Evolutionary conservation across 2,329 filamentous ascomycete species (phyloP).

Genomic region (Colletotrichum plurivorum): DNA sequence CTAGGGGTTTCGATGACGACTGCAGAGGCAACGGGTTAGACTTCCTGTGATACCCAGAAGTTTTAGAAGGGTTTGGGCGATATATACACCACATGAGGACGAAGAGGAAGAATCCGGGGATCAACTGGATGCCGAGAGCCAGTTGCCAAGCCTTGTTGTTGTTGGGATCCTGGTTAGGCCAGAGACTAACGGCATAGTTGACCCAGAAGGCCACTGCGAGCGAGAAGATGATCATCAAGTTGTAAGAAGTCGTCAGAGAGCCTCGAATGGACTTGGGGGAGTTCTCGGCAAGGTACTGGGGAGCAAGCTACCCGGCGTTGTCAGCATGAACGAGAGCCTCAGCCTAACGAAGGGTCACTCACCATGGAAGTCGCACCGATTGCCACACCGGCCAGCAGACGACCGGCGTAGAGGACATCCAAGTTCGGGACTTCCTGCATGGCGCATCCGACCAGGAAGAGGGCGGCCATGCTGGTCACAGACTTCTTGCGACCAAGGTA

Average conservation of each 20-base stretch:
- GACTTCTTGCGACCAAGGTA: slow-evolving; percentile 53
- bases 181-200: slow-evolving; percentile 47
- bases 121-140: slow-evolving; percentile 54
- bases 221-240: slow-evolving; percentile 54
- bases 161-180: slow-evolving; percentile 47
- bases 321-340: background rate
- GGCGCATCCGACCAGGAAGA: slow-evolving; percentile 51
- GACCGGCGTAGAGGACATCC: slow-evolving; percentile 52
- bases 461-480: slow-evolving; percentile 48
- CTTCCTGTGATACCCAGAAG: background rate
- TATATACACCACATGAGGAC: slow-evolving; percentile 49
- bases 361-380: slow-evolving; percentile 53
- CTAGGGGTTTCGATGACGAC: slow-evolving; percentile 42
- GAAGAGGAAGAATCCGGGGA: slow-evolving; percentile 53
- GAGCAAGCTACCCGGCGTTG: slow-evolving; percentile 46
- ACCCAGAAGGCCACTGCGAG: slow-evolving; percentile 52
- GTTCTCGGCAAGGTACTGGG: slow-evolving; percentile 57
- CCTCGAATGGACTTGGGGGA: slow-evolving; percentile 56
- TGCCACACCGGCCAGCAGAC: slow-evolving; percentile 52
- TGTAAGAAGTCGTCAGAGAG: slow-evolving; percentile 56
- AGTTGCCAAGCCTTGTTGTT: slow-evolving; percentile 52
- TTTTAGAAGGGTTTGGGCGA: accelerated
- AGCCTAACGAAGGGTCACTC: background rate
- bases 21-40: slow-evolving; percentile 3
- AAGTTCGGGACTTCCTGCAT: slow-evolving; percentile 55